phyloP scores from a whole-genome alignment of 2,329 filamentous ascomycete genomes.

The Xylariaceae sp. region DNA sequence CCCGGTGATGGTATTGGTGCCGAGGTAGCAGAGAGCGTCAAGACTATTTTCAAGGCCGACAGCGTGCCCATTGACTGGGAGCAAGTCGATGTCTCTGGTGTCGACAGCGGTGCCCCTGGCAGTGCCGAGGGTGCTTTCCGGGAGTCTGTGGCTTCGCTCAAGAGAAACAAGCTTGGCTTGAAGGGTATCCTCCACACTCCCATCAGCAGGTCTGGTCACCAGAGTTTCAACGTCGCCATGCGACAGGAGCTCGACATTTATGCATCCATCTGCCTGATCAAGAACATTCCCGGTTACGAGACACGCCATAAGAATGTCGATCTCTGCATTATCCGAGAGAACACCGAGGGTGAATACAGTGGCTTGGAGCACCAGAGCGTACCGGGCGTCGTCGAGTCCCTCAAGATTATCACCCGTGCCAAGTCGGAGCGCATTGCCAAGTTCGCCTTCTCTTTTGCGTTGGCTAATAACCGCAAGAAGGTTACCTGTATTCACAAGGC shows the following conservation, averaged over 20 bases:
- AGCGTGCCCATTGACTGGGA: slow-evolving; percentile 99
- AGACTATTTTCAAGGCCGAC: slow-evolving; percentile 99
- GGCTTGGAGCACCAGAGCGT: slow-evolving; percentile 98
- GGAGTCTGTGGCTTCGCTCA: slow-evolving; percentile 90
- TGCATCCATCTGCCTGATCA: slow-evolving; percentile 94
- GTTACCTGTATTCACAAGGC: slow-evolving; percentile 99
- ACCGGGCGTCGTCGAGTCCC: slow-evolving; percentile 91
- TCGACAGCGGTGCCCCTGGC: slow-evolving; percentile 73
- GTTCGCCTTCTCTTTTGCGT: slow-evolving; percentile 95
- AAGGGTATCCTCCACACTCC: slow-evolving; percentile 99
- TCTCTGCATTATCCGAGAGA: slow-evolving; percentile 99
- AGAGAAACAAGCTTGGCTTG: slow-evolving; percentile 97
- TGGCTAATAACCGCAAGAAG: slow-evolving; percentile 99
- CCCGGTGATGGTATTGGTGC: slow-evolving; percentile 98
- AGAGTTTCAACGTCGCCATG: slow-evolving; percentile 99
- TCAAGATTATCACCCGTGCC: slow-evolving; percentile 99
- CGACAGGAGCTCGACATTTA: slow-evolving; percentile 99
- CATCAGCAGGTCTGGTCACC: slow-evolving; percentile 92
- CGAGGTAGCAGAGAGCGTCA: slow-evolving; percentile 96
- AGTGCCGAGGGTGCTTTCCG: slow-evolving; percentile 93
- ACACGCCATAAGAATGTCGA: slow-evolving; percentile 97
- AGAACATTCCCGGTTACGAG: slow-evolving; percentile 98
- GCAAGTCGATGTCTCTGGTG: slow-evolving; percentile 90
- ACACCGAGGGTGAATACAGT: slow-evolving; percentile 99
- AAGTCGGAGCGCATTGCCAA: slow-evolving; percentile 99